Evolutionary conservation across 495 filamentous ascomycete species (phyloP).

Genomic region (Talaromyces nanjingensis): DNA sequence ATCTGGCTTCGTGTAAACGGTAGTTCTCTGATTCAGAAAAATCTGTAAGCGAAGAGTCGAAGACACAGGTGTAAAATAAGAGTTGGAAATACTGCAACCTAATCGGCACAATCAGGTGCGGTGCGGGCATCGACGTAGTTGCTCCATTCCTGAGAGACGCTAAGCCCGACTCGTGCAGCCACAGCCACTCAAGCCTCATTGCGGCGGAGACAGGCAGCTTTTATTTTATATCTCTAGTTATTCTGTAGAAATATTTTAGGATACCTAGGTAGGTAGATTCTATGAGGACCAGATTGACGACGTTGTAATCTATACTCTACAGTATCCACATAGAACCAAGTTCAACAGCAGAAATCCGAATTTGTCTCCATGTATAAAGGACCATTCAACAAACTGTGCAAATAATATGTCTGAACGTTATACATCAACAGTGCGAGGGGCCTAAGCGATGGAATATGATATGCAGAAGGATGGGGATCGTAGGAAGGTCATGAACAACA

Average conservation of each 20-base stretch:
- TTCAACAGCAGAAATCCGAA: not conserved
- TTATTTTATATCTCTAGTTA: not conserved
- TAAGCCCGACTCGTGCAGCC: not conserved
- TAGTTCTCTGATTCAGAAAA: no score
- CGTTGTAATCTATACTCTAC: constrained; percentile 2
- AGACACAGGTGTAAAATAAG: not conserved
- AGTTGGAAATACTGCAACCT: constrained; percentile 2
- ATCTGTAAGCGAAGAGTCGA: not conserved
- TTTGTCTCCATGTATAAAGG: not conserved
- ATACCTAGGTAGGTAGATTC: no score
- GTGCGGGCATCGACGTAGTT: constrained; percentile 1
- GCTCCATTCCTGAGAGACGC: not conserved
- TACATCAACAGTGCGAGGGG: not conserved
- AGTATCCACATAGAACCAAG: not conserved
- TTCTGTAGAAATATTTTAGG: no score
- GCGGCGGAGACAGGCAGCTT: not conserved
- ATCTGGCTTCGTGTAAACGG: not conserved
- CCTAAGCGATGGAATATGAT: not conserved
- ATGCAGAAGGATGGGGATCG: not conserved
- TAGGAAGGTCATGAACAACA: not conserved
- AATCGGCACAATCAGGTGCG: not conserved
- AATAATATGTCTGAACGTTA: not conserved
- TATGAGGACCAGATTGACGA: not conserved
- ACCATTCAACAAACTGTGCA: not conserved
- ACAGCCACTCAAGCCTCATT: not conserved